Evolutionary conservation across 140 eudicot genomes (phyloP), one percentile per base, ranked within the genome.

Genomic region (Ambrosia hybrid): DNA sequence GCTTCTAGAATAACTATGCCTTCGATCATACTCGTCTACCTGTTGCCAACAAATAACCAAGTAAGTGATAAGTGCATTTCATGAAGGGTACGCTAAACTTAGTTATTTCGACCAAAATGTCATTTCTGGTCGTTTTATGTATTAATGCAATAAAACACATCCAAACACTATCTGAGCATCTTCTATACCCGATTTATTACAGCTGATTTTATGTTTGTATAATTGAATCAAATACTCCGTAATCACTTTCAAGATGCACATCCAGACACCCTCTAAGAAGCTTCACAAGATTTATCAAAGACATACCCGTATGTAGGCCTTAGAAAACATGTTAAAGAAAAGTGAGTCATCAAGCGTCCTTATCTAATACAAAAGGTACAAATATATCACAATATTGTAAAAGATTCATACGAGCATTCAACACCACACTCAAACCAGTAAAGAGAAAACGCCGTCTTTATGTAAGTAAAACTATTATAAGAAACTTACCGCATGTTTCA

Each of bases 271-370:
- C 26, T 9, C 4, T 26, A 38, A 57, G 41, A 39, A 58, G 37
- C 60, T 17, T 8, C 5, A n/a, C 21, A 11, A 15, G n/a, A 33
- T 9, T 30, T 46, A 41, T 16, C 38, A 59, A 17, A 17, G 41
- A 67, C 84, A 63, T 87, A 92, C 98, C 88, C 89, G 79, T 73
- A 89, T 81, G 68, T 87, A 87, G 73, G 86, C 83, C 77, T 85
- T 83, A 12, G 95, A 83, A 60, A 83, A 87, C 64, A 86, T 88
- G 78, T 92, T 92, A 8, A 81, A 75, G 75, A 92, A 92, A 70
- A 84, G 84, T 17, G 98, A 85, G 75, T 92, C 89, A 13, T 92
- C 96, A 66, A 92, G 95, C 76, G 89, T 92, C 85, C 91, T 80
- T 83, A 92, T 83, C 98, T 92, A 80, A 83, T 75, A 12, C 9